These are phyloP conservation scores for Isoetes taiwanensis DNA, from an alignment of 75 land plant species.

Conservation along the genomic window DNA sequence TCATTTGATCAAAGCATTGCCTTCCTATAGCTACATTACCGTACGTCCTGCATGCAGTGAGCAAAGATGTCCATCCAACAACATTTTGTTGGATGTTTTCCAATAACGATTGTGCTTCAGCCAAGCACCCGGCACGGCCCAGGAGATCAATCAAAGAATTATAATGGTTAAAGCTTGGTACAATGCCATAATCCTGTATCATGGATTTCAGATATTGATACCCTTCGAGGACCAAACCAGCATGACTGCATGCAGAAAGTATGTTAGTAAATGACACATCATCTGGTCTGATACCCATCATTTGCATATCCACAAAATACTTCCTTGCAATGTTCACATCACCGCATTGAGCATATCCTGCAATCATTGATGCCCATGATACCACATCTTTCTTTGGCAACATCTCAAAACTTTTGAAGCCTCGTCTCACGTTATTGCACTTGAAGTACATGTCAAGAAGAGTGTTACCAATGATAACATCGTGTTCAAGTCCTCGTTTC, in stretches of 20 bases:
- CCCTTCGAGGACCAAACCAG: too few species aligned
- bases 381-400: not conserved
- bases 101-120: not conserved
- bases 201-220: too few species aligned
- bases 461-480: not conserved
- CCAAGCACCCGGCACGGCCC: not conserved
- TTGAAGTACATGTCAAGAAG: not conserved
- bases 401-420: not conserved
- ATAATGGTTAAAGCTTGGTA: not conserved
- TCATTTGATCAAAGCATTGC: not conserved
- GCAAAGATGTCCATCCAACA: not conserved
- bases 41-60: not conserved
- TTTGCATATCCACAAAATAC: too few species aligned
- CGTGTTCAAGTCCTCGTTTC: not conserved
- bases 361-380: slow-evolving; percentile 1
- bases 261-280: too few species aligned
- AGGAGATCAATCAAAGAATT: not conserved
- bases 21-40: not conserved
- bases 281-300: too few species aligned
- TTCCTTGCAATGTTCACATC: too few species aligned
- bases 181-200: too few species aligned
- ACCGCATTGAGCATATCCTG: slow-evolving; percentile 6
- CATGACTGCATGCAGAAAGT: too few species aligned
- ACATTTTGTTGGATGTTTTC: not conserved
- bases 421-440: not conserved